Evolutionary conservation across 768 basidiomycete species (phyloP).

Genomic region (Tulasnella sp.): DNA sequence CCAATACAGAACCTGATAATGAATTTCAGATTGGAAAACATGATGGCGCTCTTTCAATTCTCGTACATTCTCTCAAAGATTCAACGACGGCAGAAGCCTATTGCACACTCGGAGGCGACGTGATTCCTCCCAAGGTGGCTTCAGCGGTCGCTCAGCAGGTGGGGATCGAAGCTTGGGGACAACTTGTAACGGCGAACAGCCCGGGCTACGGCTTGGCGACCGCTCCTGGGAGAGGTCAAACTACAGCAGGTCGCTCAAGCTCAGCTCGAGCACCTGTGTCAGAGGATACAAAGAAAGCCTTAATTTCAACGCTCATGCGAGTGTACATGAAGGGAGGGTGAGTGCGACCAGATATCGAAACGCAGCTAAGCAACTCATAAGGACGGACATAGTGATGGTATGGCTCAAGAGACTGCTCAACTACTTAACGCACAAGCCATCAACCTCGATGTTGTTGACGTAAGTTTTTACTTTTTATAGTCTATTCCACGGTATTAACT

Average conservation of each 20-base stretch:
- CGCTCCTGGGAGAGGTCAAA: constrained; percentile 19
- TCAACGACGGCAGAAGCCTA: constrained; percentile 72
- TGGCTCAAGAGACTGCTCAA: constrained; percentile 47
- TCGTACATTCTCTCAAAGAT: constrained; percentile 64
- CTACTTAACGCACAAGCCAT: constrained; percentile 71
- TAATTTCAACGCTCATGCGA: constrained; percentile 61
- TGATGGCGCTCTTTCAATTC: constrained; percentile 46
- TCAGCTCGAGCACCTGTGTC: constrained; percentile 28
- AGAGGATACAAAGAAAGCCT: constrained; percentile 39
- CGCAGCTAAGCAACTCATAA: neutral
- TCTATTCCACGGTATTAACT: neutral
- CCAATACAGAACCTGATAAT: constrained; percentile 11
- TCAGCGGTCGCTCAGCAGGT: constrained; percentile 39
- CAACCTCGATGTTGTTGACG: constrained; percentile 66
- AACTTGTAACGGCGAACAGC: constrained; percentile 27
- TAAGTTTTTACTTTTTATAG: constrained; percentile 30
- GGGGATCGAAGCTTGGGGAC: constrained; percentile 44
- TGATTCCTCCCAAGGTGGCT: constrained; percentile 52
- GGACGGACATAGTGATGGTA: constrained; percentile 40
- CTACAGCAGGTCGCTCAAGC: neutral
- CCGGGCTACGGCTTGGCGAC: constrained; percentile 20
- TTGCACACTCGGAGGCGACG: constrained; percentile 66
- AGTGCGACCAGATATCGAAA: constrained; percentile 22
- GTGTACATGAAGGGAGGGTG: constrained; percentile 75
- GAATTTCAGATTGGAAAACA: constrained; percentile 41